phyloP scores from a whole-genome alignment of 2,329 filamentous ascomycete genomes.

The Pezicula radicicola region DNA sequence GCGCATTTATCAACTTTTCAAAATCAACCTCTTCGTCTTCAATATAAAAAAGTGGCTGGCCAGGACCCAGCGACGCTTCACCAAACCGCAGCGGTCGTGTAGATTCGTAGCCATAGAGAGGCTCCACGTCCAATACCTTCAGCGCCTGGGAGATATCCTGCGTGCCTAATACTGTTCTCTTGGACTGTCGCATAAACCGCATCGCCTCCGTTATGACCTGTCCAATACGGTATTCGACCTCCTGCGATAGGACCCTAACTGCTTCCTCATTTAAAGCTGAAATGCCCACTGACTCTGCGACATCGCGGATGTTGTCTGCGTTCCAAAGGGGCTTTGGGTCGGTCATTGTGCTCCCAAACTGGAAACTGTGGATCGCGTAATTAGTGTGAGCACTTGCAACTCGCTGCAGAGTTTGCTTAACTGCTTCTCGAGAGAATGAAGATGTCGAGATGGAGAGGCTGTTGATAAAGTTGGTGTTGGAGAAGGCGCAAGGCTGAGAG shows the following conservation, averaged over 20 bases:
- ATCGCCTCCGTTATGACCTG: conserved; percentile 92
- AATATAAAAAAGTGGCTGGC: conserved; percentile 93
- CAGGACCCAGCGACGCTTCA: conserved; percentile 88
- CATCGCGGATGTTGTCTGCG: conserved; percentile 90
- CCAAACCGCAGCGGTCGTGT: conserved; percentile 86
- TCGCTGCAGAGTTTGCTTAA: neutral
- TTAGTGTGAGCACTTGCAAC: neutral
- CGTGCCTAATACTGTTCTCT: conserved; percentile 82
- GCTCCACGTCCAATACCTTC: conserved; percentile 85
- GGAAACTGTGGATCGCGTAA: neutral
- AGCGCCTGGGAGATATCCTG: conserved; percentile 87
- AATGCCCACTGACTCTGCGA: conserved; percentile 94
- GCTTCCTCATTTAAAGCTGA: conserved; percentile 78
- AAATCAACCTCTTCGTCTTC: conserved; percentile 99
- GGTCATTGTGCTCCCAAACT: conserved; percentile 14
- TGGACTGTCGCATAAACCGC: conserved; percentile 92
- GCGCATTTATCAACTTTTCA: conserved; percentile 96
- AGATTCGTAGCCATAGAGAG: conserved; percentile 93
- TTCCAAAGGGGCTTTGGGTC: conserved; percentile 73
- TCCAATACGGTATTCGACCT: conserved; percentile 91
- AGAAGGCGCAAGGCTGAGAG: conserved; percentile 7
- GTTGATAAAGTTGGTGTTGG: neutral
- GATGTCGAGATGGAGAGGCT: neutral
- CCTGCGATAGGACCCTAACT: conserved; percentile 81
- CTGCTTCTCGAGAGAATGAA: neutral